Conservation (phyloP, 345 rosid genomes). For the Euphorbia pulcherrima region DNA sequence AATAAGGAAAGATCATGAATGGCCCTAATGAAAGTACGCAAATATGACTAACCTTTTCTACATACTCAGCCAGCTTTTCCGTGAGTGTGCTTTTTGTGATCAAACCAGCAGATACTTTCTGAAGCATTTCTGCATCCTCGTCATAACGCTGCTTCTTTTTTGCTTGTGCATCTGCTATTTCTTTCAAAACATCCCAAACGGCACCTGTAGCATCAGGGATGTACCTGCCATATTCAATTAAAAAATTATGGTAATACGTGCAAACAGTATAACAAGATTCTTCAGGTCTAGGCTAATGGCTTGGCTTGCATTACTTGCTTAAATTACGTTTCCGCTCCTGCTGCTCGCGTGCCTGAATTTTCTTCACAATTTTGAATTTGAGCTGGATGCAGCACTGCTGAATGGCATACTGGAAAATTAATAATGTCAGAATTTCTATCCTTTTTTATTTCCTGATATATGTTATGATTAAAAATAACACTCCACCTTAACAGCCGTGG, state of each 20-base stretch:
- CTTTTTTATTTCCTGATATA: neutral
- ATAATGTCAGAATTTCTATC: conserved; percentile 23
- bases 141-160: conserved; percentile 52
- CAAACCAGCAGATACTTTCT: conserved; percentile 48
- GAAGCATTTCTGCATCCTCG: conserved; percentile 48
- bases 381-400: conserved; percentile 97
- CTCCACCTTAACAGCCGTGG: conserved; percentile 82
- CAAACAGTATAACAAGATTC: neutral
- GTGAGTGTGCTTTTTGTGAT: conserved; percentile 66
- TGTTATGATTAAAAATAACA: neutral
- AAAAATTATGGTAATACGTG: neutral
- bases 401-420: conserved; percentile 62
- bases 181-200: conserved; percentile 63
- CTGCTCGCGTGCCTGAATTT: conserved; percentile 83
- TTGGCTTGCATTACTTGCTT: conserved; percentile 49
- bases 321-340: conserved; percentile 87
- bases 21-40: neutral
- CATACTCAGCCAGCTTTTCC: conserved; percentile 77
- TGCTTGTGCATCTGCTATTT: conserved; percentile 54
- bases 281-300: neutral
- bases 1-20: too few relatives aligned
- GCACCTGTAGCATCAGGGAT: conserved; percentile 82
- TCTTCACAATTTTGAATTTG: conserved; percentile 76
- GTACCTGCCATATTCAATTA: conserved; percentile 47
- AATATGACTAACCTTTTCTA: conserved; percentile 66